Conservation (phyloP, 2,329 filamentous ascomycete species). For the Pleoardoris graminearum region DNA sequence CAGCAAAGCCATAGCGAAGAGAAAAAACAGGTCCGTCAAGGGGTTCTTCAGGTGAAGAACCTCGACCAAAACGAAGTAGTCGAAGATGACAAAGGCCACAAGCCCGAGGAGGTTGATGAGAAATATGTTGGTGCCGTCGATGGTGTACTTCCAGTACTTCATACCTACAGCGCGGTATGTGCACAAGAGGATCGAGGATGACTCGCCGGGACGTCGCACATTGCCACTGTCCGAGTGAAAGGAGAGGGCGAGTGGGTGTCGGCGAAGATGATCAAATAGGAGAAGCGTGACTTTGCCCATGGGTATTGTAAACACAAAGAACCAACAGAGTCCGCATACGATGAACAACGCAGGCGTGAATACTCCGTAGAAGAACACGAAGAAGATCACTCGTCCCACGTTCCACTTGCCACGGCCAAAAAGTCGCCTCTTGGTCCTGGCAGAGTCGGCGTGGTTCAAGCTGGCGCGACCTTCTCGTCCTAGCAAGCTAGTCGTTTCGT, state of each 20-base stretch:
- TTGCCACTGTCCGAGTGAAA: conserved; percentile 86
- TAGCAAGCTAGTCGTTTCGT: conserved; percentile 88
- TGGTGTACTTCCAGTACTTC: conserved; percentile 99
- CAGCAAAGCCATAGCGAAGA: conserved; percentile 81
- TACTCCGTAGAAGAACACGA: conserved; percentile 91
- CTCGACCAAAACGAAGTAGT: conserved; percentile 79
- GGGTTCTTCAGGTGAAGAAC: conserved; percentile 70
- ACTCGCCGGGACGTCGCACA: conserved; percentile 69
- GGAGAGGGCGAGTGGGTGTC: conserved; percentile 87
- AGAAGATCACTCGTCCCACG: conserved; percentile 91
- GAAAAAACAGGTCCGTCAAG: conserved; percentile 79
- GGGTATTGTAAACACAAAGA: conserved; percentile 95
- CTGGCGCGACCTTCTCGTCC: conserved; percentile 64
- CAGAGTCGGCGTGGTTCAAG: conserved; percentile 42
- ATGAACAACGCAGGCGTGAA: conserved; percentile 84
- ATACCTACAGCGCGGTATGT: conserved; percentile 93
- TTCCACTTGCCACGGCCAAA: conserved; percentile 98
- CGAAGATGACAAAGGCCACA: conserved; percentile 91
- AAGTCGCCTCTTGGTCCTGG: conserved; percentile 72
- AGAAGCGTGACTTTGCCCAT: conserved; percentile 96
- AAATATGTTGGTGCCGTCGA: conserved; percentile 98
- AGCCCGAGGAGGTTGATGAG: conserved; percentile 94
- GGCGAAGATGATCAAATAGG: conserved; percentile 85
- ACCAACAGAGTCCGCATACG: conserved; percentile 89
- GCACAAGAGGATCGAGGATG: conserved; percentile 87